phyloP scores from a whole-genome alignment of 345 rosid species.

The Fremontodendron californicum region DNA sequence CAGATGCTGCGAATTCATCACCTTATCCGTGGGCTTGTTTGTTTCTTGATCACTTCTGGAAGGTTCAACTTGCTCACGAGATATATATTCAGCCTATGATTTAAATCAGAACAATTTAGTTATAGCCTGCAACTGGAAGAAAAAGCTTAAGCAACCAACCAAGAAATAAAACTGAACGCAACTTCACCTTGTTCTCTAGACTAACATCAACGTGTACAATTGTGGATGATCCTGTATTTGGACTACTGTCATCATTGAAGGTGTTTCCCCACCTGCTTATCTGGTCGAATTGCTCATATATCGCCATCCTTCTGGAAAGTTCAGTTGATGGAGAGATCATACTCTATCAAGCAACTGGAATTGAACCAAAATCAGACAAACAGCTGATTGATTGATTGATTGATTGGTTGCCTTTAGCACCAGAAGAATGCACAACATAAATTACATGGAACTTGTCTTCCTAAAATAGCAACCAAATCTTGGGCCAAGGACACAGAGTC shows the following conservation, averaged over 20 bases:
- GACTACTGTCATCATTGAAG: slow-evolving; percentile 45
- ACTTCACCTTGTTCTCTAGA: slow-evolving; percentile 47
- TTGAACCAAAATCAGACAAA: neutral
- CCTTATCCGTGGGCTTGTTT: slow-evolving; percentile 57
- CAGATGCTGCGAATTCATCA: slow-evolving; percentile 14
- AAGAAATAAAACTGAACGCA: slow-evolving; percentile 13
- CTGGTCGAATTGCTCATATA: slow-evolving; percentile 67
- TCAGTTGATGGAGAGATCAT: slow-evolving; percentile 72
- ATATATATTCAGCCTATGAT: slow-evolving; percentile 36
- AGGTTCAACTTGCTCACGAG: slow-evolving; percentile 44
- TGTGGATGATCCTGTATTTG: slow-evolving; percentile 48
- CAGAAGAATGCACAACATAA: neutral
- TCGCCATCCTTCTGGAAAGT: slow-evolving; percentile 55
- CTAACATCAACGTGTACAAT: slow-evolving; percentile 43
- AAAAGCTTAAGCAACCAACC: neutral
- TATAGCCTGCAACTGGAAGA: slow-evolving; percentile 5
- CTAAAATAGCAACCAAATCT: neutral
- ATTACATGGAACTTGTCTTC: neutral
- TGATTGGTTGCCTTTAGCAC: neutral
- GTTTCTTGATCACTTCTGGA: slow-evolving; percentile 66
- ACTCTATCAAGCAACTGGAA: slow-evolving; percentile 24
- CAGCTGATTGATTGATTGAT: neutral
- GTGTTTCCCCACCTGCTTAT: slow-evolving; percentile 55
- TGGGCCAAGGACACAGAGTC: neutral
- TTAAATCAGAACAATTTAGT: slow-evolving; percentile 20